Evolutionary conservation across 352 stramenopile genomes (phyloP).

Genomic region (Elongisporangium anandrum): DNA sequence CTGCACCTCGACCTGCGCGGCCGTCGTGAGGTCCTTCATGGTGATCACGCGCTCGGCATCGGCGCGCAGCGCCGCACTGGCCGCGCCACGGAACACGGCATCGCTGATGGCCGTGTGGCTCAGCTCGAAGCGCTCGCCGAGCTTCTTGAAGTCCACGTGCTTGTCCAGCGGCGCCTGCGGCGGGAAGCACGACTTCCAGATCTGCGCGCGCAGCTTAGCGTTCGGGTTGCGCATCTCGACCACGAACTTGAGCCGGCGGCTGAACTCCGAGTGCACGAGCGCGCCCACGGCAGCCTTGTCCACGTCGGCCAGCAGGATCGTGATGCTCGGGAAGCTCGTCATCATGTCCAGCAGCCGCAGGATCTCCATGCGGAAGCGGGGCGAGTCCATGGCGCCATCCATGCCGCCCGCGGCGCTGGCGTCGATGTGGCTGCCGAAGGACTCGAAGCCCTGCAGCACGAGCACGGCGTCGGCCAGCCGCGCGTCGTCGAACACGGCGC

Average conservation of each 20-base stretch:
- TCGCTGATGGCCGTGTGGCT: slow-evolving; percentile 78
- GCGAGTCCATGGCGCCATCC: slow-evolving; percentile 60
- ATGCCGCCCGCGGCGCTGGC: slow-evolving; percentile 26
- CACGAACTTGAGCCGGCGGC: slow-evolving; percentile 78
- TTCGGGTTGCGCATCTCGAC: slow-evolving; percentile 82
- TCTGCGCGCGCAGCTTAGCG: slow-evolving; percentile 56
- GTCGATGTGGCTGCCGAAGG: slow-evolving; percentile 77
- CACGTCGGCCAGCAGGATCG: slow-evolving; percentile 72
- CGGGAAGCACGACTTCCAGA: slow-evolving; percentile 79
- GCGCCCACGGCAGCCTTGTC: slow-evolving; percentile 38
- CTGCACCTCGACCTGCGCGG: slow-evolving; percentile 68
- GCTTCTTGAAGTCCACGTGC: slow-evolving; percentile 58
- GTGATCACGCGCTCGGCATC: slow-evolving; percentile 58
- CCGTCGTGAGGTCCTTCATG: slow-evolving; percentile 77
- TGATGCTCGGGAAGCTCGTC: slow-evolving; percentile 72
- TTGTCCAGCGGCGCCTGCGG: slow-evolving; percentile 56
- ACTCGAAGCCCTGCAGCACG: slow-evolving; percentile 85
- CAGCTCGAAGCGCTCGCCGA: slow-evolving; percentile 72
- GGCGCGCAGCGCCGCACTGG: slow-evolving; percentile 59
- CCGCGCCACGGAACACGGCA: slow-evolving; percentile 76
- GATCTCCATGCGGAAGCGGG: slow-evolving; percentile 69
- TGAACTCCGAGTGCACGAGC: slow-evolving; percentile 64
- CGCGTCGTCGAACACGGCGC: slow-evolving; percentile 83
- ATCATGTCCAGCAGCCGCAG: slow-evolving; percentile 76
- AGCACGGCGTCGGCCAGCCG: slow-evolving; percentile 84